Evolutionary conservation across 2,329 filamentous ascomycete genomes (phyloP).

Genomic region (Fusarium mangiferae): DNA sequence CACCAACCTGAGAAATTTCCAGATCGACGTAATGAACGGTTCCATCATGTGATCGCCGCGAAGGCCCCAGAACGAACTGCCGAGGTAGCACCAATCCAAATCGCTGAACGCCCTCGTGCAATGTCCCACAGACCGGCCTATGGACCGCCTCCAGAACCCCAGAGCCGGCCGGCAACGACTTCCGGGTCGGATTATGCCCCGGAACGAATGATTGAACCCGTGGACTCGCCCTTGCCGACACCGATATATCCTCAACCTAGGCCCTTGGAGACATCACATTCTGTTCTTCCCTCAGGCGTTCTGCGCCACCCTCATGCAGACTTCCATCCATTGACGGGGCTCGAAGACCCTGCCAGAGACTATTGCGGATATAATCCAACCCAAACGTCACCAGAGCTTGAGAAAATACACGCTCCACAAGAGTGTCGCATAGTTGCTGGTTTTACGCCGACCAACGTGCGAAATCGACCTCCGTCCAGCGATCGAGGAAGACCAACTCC

Average conservation of each 20-base stretch:
- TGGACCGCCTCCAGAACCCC: neutral
- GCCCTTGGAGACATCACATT: no score
- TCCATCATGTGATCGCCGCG: conserved; percentile 8
- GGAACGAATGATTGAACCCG: conserved; percentile 32
- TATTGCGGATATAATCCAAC: conserved; percentile 12
- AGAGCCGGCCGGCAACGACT: conserved; percentile 8
- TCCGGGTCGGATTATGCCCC: conserved; percentile 28
- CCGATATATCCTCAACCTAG: conserved; percentile 13
- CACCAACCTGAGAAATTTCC: neutral
- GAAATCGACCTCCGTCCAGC: no score
- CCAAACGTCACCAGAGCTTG: no score
- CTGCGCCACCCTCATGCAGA: conserved; percentile 27
- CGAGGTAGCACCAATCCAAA: conserved; percentile 5
- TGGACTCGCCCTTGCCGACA: conserved; percentile 12
- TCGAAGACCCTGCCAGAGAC: conserved; percentile 29
- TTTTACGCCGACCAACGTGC: no score
- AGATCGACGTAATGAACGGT: neutral
- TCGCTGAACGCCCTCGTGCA: conserved; percentile 3
- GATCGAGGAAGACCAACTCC: no score
- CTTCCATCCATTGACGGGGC: conserved; percentile 36
- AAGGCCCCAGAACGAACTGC: conserved; percentile 2
- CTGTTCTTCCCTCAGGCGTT: conserved; percentile 21
- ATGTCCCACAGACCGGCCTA: neutral
- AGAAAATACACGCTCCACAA: no score
- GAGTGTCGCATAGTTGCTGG: no score